Base-by-base conservation (phyloP, 2,329 filamentous ascomycete genomes). In the Botrytis squamosa region DNA sequence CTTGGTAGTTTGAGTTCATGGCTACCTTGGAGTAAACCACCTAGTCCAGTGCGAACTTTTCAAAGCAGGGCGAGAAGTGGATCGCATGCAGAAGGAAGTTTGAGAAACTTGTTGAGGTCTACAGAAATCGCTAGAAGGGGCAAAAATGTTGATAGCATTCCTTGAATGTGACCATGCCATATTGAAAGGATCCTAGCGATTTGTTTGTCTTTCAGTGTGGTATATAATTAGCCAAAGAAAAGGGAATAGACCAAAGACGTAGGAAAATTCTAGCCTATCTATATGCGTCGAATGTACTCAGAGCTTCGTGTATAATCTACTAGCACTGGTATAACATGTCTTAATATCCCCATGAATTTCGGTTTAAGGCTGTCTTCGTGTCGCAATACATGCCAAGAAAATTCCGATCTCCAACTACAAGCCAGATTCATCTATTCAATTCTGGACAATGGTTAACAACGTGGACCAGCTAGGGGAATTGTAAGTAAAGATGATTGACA, bases 1-100 rank as follows among this genome's bases (percentile, higher is more conserved):
- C 65, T 81, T 1, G 76, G 76, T 46, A 80, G 73, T 74, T 57
- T 81, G 38, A 77, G 77, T 42, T 79, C 78, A 29, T 82, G 80
- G 80, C 72, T 83, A 29, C 78, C 79, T 1, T 81, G 78, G 76
- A 75, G 72, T 36, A 76, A 77, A 71, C n/a, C 69, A 46, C n/a
- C 66, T 63, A 29, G 52, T 57, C 40, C 66, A 20, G 70, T 75
- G 46, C 16, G 72, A 75, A 60, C 75, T 77, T 76, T 70, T 73
- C 76, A 59, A 74, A 79, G 75, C 72, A 78, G 72, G 69, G 70
- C 57, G 77, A 80, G 77, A 77, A 81, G 62, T 78, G 81, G 70
- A 84, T 86, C 74, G 0, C 84, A 87, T 77, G 88, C 88, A 1
- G 88, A 89, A 79, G 87, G 87, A 2, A 89, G 85, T 71, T 81